These are phyloP conservation scores for Phylloporus sp. DNA, from an alignment of 768 basidiomycete genomes.

Conservation along the genomic window DNA sequence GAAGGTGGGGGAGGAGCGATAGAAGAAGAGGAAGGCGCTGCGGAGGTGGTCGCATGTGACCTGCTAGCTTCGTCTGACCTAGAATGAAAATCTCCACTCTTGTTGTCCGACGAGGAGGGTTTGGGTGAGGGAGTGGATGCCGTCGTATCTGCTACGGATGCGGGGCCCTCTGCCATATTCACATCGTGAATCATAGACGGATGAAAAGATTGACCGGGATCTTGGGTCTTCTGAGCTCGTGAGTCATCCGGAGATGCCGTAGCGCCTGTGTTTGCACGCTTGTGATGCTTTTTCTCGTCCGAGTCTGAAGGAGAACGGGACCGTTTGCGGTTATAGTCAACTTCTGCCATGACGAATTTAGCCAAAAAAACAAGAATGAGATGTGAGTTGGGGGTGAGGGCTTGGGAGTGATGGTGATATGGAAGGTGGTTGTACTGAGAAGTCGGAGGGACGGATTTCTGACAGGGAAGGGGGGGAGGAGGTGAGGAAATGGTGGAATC, in stretches of 20 bases:
- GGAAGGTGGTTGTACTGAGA: slow-evolving; percentile 37
- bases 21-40: slow-evolving; percentile 45
- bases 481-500: slow-evolving; percentile 52
- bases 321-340: slow-evolving; percentile 78
- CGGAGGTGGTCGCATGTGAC: slow-evolving; percentile 44
- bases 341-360: slow-evolving; percentile 80
- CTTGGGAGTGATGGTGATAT: slow-evolving; percentile 40
- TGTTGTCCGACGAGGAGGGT: slow-evolving; percentile 40
- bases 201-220: slow-evolving; percentile 36
- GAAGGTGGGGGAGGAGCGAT: slow-evolving; percentile 55
- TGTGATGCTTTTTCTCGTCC: slow-evolving; percentile 74
- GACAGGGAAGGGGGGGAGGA: slow-evolving; percentile 47
- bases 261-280: slow-evolving; percentile 80
- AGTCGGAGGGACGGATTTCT: slow-evolving; percentile 41
- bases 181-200: slow-evolving; percentile 48
- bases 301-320: slow-evolving; percentile 82
- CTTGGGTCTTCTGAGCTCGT: slow-evolving; percentile 43
- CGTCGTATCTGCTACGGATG: slow-evolving; percentile 38
- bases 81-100: slow-evolving; percentile 36
- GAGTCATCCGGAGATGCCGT: slow-evolving; percentile 59
- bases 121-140: slow-evolving; percentile 57
- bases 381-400: slow-evolving; percentile 40
- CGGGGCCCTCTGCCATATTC: slow-evolving; percentile 53
- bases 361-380: slow-evolving; percentile 36
- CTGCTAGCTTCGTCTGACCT: slow-evolving; percentile 35